A percentile compares a stretch with the other conserved stretches of the same genome.
Evolutionary conservation across 306 rosid genomes (phyloP).

Genomic region (Rosa multiflora): DNA sequence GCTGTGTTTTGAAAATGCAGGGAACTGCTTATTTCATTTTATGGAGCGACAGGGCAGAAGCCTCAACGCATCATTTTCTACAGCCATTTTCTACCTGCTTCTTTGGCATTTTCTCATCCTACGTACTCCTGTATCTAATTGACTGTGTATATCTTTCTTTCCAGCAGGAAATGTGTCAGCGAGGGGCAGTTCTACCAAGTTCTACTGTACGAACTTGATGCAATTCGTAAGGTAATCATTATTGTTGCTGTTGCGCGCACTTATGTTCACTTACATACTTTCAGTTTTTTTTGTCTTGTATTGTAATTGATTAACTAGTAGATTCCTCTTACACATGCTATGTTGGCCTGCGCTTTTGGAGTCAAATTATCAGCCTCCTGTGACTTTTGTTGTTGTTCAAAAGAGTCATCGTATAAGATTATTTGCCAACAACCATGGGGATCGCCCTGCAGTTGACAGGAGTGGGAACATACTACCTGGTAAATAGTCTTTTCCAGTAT

Average conservation of each 20-base stretch:
- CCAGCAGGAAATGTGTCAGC: constrained; percentile 95
- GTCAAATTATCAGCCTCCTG: constrained; percentile 96
- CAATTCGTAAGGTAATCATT: constrained; percentile 69
- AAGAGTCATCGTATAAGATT: constrained; percentile 96
- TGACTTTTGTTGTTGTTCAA: constrained; percentile 95
- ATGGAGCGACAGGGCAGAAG: constrained; percentile 94
- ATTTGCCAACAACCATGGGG: constrained; percentile 75
- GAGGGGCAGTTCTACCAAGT: constrained; percentile 98
- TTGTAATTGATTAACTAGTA: neutral
- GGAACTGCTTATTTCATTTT: constrained; percentile 91
- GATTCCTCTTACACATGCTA: neutral
- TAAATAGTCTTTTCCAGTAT: constrained; percentile 13
- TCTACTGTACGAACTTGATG: constrained; percentile 87
- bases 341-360: constrained; percentile 92
- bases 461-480: constrained; percentile 98
- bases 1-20: constrained; percentile 30
- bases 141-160: constrained; percentile 10
- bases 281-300: neutral
- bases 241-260: neutral
- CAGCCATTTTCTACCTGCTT: constrained; percentile 37
- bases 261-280: neutral
- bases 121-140: neutral
- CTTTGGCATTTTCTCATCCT: neutral
- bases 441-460: constrained; percentile 59
- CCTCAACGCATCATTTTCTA: constrained; percentile 95